Base-by-base conservation (phyloP, 768 basidiomycete genomes). In the Mycena sanguinolenta region DNA sequence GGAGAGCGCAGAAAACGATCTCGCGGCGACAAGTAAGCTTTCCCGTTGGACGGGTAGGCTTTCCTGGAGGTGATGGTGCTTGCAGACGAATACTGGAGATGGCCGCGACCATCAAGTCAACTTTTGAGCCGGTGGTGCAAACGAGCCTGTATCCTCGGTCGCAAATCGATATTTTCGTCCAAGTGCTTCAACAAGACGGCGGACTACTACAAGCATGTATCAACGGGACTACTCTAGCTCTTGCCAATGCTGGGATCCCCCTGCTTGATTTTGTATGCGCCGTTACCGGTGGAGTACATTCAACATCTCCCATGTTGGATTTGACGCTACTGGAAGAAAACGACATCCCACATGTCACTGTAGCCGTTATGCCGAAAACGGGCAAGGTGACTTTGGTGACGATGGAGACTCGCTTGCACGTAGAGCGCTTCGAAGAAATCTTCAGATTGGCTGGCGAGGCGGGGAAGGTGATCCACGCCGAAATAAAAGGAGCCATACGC, bases 61-160 rank as follows among this genome's bases (percentile, higher is more conserved):
- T 52, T 52, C 46, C 42, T 63, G 69, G 30, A 74, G 60, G 60
- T 55, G 21, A 54, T 67, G 59, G 49, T 57, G 30, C 55, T 52
- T 38, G 38, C 73, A 97, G 97, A 81, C 95, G 96, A 19, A 86
- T 95, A 71, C 84, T 94, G 70, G 98, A 99, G 82, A 85, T 98
- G 72, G 94, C 92, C 14, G 86, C 95, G 3, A 90, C 92, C 27
- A 91, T 99, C 71, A 94, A 95, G 82, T 91, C 95, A 34, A 99
- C 98, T 0, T 99, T 99, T 78, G 97, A 99, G 77, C 96, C 97
- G 49, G 95, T 97, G 64, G 89, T 99, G 27, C 94, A 96, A 78
- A 93, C 94, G 9, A 88, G 87, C 69, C 88, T 99, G 55, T 98
- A 98, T 82, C 97, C 97, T 25, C 91, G 98, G 58, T 94, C 94